Percentiles rank a stretch among this genome's conserved stretches.
phyloP scores from a whole-genome alignment of 208 protist species.

The Leptomonas pyrrhocoris region DNA sequence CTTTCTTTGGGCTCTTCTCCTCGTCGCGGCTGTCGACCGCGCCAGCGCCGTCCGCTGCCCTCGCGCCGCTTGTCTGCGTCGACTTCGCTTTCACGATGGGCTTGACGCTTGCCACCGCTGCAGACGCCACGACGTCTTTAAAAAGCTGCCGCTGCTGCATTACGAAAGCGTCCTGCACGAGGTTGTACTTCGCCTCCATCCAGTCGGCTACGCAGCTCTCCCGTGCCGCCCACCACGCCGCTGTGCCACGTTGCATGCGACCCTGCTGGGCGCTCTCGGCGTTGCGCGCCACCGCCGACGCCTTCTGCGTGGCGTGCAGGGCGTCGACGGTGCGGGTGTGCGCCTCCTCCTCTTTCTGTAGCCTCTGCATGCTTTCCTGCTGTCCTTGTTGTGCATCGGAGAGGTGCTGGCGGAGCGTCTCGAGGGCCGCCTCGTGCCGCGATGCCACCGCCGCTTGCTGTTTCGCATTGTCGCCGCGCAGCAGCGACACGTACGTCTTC shows the following conservation, averaged over 20 bases:
- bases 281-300: not conserved
- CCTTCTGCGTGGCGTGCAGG: slow-evolving; percentile 13
- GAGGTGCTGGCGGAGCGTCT: not conserved
- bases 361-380: not conserved
- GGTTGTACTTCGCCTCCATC: slow-evolving; percentile 7
- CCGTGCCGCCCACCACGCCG: slow-evolving; percentile 18
- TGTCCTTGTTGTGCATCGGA: not conserved
- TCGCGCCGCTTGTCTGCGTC: not conserved
- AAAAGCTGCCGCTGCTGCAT: slow-evolving; percentile 5
- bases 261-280: not conserved
- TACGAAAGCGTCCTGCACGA: slow-evolving; percentile 2
- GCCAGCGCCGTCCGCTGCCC: not conserved
- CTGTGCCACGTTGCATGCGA: not conserved
- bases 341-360: slow-evolving; percentile 15
- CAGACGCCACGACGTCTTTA: not conserved
- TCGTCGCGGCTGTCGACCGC: not conserved
- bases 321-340: slow-evolving; percentile 13
- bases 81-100: not conserved
- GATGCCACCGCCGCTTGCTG: not conserved
- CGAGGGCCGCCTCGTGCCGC: not conserved
- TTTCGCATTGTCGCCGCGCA: not conserved
- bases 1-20: not conserved
- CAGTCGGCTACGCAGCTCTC: slow-evolving; percentile 13
- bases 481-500: not conserved
- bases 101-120: no score